A percentile compares a stretch with the other conserved stretches of the same genome.
Conservation (phyloP, 345 rosid genomes). For the Eucalyptus pauciflora region DNA sequence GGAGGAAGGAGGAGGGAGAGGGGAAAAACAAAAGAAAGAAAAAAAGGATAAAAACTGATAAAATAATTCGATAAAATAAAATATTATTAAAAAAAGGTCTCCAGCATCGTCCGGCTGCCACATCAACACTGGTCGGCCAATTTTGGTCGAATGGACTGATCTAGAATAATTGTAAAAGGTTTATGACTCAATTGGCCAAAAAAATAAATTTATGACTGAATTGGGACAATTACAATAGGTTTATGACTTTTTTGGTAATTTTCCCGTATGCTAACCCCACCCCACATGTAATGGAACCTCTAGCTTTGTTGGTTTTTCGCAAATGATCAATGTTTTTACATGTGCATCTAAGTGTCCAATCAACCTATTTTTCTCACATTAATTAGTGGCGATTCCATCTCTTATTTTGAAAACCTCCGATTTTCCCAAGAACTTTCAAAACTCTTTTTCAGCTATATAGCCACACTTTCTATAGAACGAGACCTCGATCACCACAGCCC, state of each 20-base stretch:
- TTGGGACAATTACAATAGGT: accelerated
- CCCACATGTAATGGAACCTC: neutral
- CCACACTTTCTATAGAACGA: neutral
- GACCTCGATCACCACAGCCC: neutral
- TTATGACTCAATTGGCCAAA: accelerated
- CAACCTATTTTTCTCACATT: neutral
- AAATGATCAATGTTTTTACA: neutral
- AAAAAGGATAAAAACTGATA: too few relatives aligned
- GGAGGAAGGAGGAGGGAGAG: too few relatives aligned
- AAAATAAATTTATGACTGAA: too few relatives aligned
- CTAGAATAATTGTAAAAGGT: accelerated
- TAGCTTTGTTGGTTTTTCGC: neutral
- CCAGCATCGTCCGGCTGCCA: accelerated
- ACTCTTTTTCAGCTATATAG: neutral
- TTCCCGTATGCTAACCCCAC: neutral
- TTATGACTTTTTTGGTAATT: too few relatives aligned
- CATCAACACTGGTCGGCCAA: accelerated
- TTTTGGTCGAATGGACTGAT: too few relatives aligned
- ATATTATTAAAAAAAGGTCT: too few relatives aligned
- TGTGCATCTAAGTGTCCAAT: neutral
- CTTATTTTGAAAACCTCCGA: neutral
- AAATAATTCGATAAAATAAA: too few relatives aligned
- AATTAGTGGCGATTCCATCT: neutral
- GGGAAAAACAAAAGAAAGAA: too few relatives aligned
- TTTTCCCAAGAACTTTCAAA: neutral